Base-by-base conservation (phyloP, 2,329 filamentous ascomycete genomes). In the Zymoseptoria tritici region DNA sequence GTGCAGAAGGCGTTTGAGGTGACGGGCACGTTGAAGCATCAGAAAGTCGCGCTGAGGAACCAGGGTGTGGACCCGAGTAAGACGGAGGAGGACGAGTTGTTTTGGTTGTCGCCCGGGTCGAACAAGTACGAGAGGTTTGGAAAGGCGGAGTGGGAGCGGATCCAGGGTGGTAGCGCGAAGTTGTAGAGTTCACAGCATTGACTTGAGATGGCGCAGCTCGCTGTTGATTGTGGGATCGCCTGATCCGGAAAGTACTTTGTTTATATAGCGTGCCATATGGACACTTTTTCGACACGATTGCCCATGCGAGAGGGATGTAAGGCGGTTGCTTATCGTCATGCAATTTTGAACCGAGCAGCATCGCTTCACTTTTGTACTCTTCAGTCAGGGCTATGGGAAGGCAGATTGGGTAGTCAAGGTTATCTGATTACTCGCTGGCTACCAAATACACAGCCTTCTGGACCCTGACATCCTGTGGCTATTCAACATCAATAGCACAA, bases 21-120 rank as follows among this genome's bases (percentile, higher is more conserved):
- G 1, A 96, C 91, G 4, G 90, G 91, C 0, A 96, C 91, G 54
- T 89, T 91, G 69, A 96, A 96, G 79, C 89, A 95, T 77, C 88
- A 92, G 75, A 96, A 96, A 75, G 84, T 88, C 63, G 75, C 78
- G 0, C 72, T 96, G 64, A 80, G 90, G n/a, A 78, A 80, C 2
- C 82, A 92, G 63, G 91, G 91, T 0, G 89, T 93, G 0, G 83
- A 90, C 67, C 88, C 87, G 0, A 74, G 69, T 3, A 83, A 83
- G 67, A 77, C 81, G 5, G 68, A 65, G 3, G 65, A 64, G 5
- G 81, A 84, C 64, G 71, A 70, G 50, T 78, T 89, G 74, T 84
- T 85, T 66, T 93, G 89, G 87, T 76, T 91, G 16, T 82, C 80
- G 66, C 81, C 79, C 0, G 82, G 83, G 22, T 79, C 77, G 5